Evolutionary conservation across 2,329 filamentous ascomycete genomes (phyloP).

Genomic region (Phialophora chinensis): DNA sequence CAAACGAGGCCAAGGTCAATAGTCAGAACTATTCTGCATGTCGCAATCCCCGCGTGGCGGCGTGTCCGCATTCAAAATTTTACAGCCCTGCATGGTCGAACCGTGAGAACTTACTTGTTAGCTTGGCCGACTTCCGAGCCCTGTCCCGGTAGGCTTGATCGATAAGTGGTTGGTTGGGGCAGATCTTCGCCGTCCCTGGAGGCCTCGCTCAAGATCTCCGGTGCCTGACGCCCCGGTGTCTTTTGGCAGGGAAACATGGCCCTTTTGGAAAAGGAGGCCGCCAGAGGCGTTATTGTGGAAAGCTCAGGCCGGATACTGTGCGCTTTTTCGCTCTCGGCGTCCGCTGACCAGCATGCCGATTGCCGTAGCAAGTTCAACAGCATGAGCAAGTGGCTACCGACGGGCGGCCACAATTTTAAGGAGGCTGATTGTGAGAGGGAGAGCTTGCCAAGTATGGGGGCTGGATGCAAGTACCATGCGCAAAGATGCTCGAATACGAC

Average conservation of each 20-base stretch:
- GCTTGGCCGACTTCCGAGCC: constrained; percentile 5
- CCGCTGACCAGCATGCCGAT: neutral
- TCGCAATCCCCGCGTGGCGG: constrained; percentile 20
- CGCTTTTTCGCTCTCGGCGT: neutral
- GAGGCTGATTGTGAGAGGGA: neutral
- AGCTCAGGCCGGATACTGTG: neutral
- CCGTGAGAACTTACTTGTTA: neutral
- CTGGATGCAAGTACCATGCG: neutral
- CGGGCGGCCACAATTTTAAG: neutral
- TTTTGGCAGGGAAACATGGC: neutral
- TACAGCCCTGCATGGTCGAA: constrained; percentile 1
- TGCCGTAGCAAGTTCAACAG: neutral
- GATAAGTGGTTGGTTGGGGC: constrained; percentile 1
- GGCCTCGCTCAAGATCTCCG: constrained; percentile 14
- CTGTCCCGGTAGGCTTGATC: neutral
- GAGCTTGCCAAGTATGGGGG: neutral
- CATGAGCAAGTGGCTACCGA: neutral
- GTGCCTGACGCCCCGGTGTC: constrained; percentile 16
- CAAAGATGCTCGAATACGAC: neutral
- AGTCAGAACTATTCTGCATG: constrained; percentile 17
- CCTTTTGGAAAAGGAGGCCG: constrained; percentile 5
- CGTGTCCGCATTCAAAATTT: constrained; percentile 15
- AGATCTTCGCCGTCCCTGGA: neutral
- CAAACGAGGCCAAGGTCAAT: constrained; percentile 8
- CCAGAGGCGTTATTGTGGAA: constrained; percentile 10